Base-by-base conservation (phyloP, 192 early-diverging fungal genomes). In the Backusella australiensis region DNA sequence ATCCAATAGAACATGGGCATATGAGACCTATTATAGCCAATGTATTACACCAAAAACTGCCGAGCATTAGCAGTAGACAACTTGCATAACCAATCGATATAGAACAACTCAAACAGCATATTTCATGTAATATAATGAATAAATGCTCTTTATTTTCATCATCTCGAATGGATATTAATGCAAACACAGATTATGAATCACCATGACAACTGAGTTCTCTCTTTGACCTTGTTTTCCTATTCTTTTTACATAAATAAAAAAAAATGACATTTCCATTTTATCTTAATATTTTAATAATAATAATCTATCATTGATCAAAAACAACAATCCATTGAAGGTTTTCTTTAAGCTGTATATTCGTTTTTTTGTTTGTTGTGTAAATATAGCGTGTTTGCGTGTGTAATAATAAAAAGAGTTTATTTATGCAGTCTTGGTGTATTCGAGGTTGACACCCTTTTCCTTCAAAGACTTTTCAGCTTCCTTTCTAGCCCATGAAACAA, bases 391-490 rank as follows among this genome's bases (percentile, higher is more conserved):
- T 49, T 15, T 49, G 46, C 26, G 7, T 59, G 21, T 59, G 29
- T 26, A 59, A 26, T 12, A 59, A 26, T 23, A 56, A 56, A 56
- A 21, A 21, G 3, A 68, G 19, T 38, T 72, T 49, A 46, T 49
- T 79, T 81, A 82, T 68, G 78, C 81, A 72, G 83, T 78, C 78
- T 84, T 85, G 75, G 87, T 89, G 83, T 93, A 93, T 52, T 91
- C 89, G 53, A 90, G 80, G 34, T 76, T 36, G 75, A 90, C 85
- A 42, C 91, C 92, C 67, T 90, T 85, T 74, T 90, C 92, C 77
- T 84, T 84, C 86, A 94, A 84, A 77, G 89, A 89, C 73, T 89
- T 89, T 81, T 93, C 85, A 69, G 93, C 93, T 85, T 94, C 92
- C 78, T 85, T 83, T 36, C 80, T 82, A 49, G 93, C 93, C 93